Conservation (phyloP, 1,139 yeast species). For the Lodderomyces beijingensis region DNA sequence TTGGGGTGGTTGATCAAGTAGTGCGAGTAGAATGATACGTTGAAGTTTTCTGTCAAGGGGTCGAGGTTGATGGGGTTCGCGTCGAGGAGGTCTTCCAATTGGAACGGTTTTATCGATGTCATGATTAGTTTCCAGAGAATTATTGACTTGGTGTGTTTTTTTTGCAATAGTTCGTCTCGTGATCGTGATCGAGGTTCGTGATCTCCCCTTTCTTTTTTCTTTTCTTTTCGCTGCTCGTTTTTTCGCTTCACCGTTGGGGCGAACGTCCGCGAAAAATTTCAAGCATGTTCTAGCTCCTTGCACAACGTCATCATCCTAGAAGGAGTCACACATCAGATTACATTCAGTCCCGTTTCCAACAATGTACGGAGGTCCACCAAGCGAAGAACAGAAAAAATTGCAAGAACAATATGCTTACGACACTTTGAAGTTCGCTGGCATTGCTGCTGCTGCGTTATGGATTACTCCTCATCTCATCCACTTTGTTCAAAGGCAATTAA, state of each 20-base stretch:
- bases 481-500: constrained; percentile 56
- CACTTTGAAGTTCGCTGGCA: constrained; percentile 64
- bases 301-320: too few species aligned
- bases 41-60: constrained; percentile 86
- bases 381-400: constrained; percentile 73
- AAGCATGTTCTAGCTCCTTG: too few species aligned
- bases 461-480: constrained; percentile 61
- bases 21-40: constrained; percentile 75
- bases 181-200: too few species aligned
- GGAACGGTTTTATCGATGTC: constrained; percentile 83
- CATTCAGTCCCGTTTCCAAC: constrained; percentile 9
- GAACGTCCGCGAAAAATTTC: too few species aligned
- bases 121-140: constrained; percentile 29
- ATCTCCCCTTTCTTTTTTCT: background rate
- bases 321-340: too few species aligned
- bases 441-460: constrained; percentile 79
- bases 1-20: constrained; percentile 87
- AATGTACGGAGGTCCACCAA: constrained; percentile 78
- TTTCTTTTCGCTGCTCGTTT: constrained; percentile 1
- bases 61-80: constrained; percentile 78
- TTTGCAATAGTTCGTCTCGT: too few species aligned
- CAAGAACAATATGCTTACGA: constrained; percentile 68
- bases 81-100: constrained; percentile 74
- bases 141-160: too few species aligned
- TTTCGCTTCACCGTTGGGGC: background rate